A percentile compares a stretch with the other conserved stretches of the same genome.
Evolutionary conservation across 345 rosid species (phyloP).

Genomic region (Pelargonium nanum): DNA sequence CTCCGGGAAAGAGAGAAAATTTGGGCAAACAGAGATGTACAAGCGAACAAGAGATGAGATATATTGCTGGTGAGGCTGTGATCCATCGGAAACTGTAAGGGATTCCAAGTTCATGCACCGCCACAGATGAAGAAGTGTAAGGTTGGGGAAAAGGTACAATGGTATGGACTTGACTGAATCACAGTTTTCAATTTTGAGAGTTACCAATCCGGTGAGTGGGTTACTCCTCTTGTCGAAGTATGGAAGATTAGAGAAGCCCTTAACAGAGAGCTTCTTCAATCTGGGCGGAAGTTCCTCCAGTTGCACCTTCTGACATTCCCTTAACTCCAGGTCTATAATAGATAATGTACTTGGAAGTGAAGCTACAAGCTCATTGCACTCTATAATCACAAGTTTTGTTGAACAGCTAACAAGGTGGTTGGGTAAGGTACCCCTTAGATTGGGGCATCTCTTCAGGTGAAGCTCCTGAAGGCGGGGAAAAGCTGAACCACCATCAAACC

Average conservation of each 20-base stretch:
- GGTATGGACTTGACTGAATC: neutral
- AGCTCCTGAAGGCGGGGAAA: constrained; percentile 12
- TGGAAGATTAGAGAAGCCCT: neutral
- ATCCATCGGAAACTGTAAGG: constrained; percentile 1
- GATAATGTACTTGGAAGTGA: neutral
- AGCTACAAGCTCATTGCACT: constrained; percentile 4
- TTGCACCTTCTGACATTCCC: neutral
- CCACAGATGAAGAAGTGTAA: neutral
- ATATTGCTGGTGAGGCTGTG: neutral
- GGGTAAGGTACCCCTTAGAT: constrained; percentile 1
- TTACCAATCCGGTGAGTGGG: neutral
- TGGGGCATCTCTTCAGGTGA: constrained; percentile 3
- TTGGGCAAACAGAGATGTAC: neutral
- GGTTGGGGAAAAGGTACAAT: constrained; percentile 3
- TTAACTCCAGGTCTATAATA: neutral
- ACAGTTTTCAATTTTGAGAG: neutral
- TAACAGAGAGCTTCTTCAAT: neutral
- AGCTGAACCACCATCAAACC: constrained; percentile 1
- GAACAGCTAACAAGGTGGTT: constrained; percentile 4
- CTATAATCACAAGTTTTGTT: neutral
- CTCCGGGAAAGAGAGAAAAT: constrained; percentile 1
- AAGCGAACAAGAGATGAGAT: constrained; percentile 7
- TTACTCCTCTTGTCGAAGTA: neutral
- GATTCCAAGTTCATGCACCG: neutral
- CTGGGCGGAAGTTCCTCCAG: neutral